Percentiles rank a stretch among this genome's conserved stretches.
Conservation (phyloP, 306 rosid genomes). For the Malus asiatica region DNA sequence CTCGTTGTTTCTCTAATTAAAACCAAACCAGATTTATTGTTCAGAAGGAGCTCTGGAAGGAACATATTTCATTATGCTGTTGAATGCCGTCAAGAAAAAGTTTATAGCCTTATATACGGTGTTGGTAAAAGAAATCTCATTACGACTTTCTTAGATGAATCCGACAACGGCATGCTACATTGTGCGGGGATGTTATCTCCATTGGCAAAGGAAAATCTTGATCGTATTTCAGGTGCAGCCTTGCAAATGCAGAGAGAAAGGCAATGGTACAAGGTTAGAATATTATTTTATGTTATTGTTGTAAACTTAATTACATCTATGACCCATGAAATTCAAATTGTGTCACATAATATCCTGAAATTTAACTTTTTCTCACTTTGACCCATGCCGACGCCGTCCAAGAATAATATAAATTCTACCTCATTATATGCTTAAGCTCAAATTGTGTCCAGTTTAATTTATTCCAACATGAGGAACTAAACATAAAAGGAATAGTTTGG, state of each 20-base stretch:
- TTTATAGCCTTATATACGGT: constrained; percentile 5
- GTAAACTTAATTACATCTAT: no score
- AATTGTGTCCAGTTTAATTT: no score
- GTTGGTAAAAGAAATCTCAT: neutral
- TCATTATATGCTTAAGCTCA: no score
- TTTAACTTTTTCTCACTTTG: neutral
- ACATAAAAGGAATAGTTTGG: no score
- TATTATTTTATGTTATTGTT: no score
- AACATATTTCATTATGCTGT: neutral
- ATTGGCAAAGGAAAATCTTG: neutral
- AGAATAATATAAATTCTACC: no score
- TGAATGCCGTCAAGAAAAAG: neutral
- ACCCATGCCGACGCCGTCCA: neutral
- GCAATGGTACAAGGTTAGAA: constrained; percentile 8
- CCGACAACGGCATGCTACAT: neutral
- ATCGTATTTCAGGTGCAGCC: constrained; percentile 7
- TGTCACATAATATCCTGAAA: no score
- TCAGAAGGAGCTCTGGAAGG: fast-evolving
- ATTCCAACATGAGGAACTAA: no score
- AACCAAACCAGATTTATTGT: neutral
- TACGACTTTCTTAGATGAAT: no score
- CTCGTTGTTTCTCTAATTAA: neutral
- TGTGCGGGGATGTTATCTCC: neutral
- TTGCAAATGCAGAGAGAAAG: constrained; percentile 13
- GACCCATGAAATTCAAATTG: no score